Conservation (phyloP, 768 basidiomycete species). For the Fomitopsis serialis region DNA sequence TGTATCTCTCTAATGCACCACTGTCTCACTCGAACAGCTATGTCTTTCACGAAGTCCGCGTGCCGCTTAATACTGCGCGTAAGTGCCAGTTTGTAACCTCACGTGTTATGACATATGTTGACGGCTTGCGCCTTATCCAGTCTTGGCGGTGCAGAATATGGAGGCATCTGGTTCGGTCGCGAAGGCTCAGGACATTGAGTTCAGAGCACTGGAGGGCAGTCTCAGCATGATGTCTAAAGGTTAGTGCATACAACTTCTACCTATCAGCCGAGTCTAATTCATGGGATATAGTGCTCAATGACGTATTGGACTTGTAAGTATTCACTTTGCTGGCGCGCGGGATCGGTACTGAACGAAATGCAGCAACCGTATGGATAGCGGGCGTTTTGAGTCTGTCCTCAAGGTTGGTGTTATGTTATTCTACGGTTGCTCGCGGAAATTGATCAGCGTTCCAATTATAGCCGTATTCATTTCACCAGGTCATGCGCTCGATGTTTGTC, state of each 20-base stretch:
- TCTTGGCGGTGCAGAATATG: constrained; percentile 91
- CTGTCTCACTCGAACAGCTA: constrained; percentile 35
- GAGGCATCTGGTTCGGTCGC: constrained; percentile 70
- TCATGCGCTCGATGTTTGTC: constrained; percentile 68
- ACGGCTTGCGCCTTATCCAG: constrained; percentile 12
- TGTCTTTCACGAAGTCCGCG: constrained; percentile 80
- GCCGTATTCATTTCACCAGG: constrained; percentile 76
- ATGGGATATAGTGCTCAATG: constrained; percentile 53
- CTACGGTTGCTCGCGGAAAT: background rate
- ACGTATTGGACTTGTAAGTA: constrained; percentile 74
- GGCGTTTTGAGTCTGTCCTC: constrained; percentile 68
- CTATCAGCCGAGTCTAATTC: background rate
- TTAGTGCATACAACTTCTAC: constrained; percentile 16
- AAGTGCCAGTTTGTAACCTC: constrained; percentile 6
- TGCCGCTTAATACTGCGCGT: constrained; percentile 74
- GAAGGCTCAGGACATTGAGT: constrained; percentile 80
- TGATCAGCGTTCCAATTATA: constrained; percentile 18
- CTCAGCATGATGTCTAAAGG: constrained; percentile 89
- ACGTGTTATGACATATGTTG: background rate
- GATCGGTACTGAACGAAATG: background rate
- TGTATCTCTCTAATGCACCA: constrained; percentile 15
- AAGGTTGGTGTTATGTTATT: constrained; percentile 29
- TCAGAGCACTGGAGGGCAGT: constrained; percentile 77
- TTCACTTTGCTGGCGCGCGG: background rate
- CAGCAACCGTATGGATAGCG: constrained; percentile 84